These are phyloP conservation scores for Hymenochaete sp. DNA, from an alignment of 1,284 basidiomycete genomes.

Conservation along the genomic window DNA sequence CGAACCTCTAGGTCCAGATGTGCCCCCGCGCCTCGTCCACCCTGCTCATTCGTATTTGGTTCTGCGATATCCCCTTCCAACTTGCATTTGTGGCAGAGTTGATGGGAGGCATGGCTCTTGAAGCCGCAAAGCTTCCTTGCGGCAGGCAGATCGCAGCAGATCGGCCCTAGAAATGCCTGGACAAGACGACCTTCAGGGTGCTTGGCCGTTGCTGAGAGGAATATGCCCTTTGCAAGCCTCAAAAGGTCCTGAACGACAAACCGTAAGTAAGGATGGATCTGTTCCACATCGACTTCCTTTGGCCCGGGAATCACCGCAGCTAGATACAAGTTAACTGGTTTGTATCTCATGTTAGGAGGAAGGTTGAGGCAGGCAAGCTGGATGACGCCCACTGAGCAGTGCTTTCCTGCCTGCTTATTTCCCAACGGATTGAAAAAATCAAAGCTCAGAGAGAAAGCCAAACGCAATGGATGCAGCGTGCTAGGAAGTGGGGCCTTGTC, in stretches of 20 bases:
- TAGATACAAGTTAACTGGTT: slow-evolving; percentile 24
- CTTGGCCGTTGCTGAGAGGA: slow-evolving; percentile 20
- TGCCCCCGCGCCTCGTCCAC: too few species aligned
- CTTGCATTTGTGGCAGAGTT: slow-evolving; percentile 21
- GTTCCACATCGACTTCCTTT: slow-evolving; percentile 19
- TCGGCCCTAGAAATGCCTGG: neutral
- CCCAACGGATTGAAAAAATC: slow-evolving; percentile 34
- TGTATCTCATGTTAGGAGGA: slow-evolving; percentile 23
- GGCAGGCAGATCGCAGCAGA: slow-evolving; percentile 27
- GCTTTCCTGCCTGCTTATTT: slow-evolving; percentile 26
- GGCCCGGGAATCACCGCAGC: slow-evolving; percentile 24
- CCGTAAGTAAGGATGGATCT: slow-evolving; percentile 26
- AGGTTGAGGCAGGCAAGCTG: slow-evolving; percentile 27
- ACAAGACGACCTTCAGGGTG: slow-evolving; percentile 20
- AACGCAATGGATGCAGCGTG: too few species aligned
- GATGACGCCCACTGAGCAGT: slow-evolving; percentile 27
- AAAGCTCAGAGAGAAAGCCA: slow-evolving; percentile 25
- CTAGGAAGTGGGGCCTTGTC: too few species aligned
- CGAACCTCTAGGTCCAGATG: too few species aligned
- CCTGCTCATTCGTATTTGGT: too few species aligned
- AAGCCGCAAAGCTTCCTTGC: slow-evolving; percentile 24
- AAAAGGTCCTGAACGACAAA: slow-evolving; percentile 26
- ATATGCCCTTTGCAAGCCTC: slow-evolving; percentile 26
- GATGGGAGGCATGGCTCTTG: slow-evolving; percentile 5
- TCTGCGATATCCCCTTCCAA: slow-evolving; percentile 17